phyloP scores from a whole-genome alignment of 2,329 filamentous ascomycete genomes.

The Verticillium dahliae region DNA sequence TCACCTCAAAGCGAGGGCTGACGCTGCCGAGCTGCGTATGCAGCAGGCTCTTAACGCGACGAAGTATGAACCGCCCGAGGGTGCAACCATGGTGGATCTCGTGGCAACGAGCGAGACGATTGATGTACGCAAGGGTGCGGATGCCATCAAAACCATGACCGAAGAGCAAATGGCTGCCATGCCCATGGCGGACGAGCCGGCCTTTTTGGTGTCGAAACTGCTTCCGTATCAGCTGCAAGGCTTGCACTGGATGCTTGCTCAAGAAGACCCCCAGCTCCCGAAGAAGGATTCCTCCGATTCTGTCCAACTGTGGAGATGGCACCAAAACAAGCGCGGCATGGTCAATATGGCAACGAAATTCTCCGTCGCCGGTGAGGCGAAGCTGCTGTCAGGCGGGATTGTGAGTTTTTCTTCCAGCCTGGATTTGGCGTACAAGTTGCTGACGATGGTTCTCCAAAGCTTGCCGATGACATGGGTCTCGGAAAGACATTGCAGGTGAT shows the following conservation, averaged over 20 bases:
- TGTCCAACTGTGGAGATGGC: conserved; percentile 72
- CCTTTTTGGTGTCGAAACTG: conserved; percentile 56
- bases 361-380: conserved; percentile 48
- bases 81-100: conserved; percentile 51
- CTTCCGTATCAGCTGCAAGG: conserved; percentile 77
- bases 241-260: conserved; percentile 72
- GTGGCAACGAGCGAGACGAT: conserved; percentile 60
- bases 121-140: conserved; percentile 56
- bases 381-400: conserved; percentile 72
- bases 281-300: conserved; percentile 46
- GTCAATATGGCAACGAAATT: conserved; percentile 67
- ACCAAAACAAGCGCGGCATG: conserved; percentile 37
- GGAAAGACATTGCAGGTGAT: conserved; percentile 87
- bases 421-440: not conserved
- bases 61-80: not conserved
- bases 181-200: conserved; percentile 65
- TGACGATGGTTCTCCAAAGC: not conserved
- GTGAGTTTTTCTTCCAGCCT: conserved; percentile 28
- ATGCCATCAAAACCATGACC: conserved; percentile 62
- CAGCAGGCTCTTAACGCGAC: conserved; percentile 4
- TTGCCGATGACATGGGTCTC: conserved; percentile 84
- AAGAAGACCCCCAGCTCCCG: conserved; percentile 66
- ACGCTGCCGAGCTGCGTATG: too few relatives aligned
- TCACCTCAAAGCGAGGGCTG: conserved; percentile 28
- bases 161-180: conserved; percentile 66